A percentile compares a stretch with the other conserved stretches of the same genome.
Evolutionary conservation across 768 basidiomycete genomes (phyloP).

Genomic region (Tephrocybe rancida): DNA sequence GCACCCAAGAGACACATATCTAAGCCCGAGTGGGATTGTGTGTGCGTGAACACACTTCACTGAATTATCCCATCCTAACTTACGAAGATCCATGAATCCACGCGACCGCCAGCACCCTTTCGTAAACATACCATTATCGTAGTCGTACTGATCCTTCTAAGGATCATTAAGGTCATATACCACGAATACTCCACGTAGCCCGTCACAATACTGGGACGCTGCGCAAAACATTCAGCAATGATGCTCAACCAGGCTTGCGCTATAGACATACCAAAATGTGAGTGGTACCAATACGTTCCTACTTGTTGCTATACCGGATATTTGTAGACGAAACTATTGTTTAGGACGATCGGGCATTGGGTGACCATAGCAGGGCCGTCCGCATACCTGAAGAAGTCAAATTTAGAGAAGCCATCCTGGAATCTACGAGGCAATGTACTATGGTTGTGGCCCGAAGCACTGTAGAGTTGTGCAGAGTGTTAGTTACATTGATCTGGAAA

Average conservation of each 20-base stretch:
- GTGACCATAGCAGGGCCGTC: conserved; percentile 6
- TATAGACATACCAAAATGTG: conserved; percentile 6
- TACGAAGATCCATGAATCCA: too few species aligned
- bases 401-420: conserved; percentile 3
- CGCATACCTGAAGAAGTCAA: too few species aligned
- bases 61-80: too few species aligned
- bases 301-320: background rate
- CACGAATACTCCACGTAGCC: conserved; percentile 7
- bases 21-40: too few species aligned
- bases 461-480: background rate
- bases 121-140: background rate
- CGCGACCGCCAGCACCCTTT: too few species aligned
- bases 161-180: conserved; percentile 7
- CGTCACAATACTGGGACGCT: conserved; percentile 8
- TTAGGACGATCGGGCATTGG: conserved; percentile 7
- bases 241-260: background rate
- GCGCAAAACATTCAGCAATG: background rate
- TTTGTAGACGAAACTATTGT: conserved; percentile 1
- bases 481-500: background rate
- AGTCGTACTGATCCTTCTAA: conserved; percentile 1
- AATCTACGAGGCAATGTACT: background rate
- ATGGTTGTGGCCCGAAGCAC: background rate
- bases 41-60: too few species aligned
- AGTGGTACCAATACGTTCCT: conserved; percentile 10
- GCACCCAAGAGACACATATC: too few species aligned